phyloP scores from a whole-genome alignment of 768 basidiomycete genomes.

The Auriscalpium vulgare region DNA sequence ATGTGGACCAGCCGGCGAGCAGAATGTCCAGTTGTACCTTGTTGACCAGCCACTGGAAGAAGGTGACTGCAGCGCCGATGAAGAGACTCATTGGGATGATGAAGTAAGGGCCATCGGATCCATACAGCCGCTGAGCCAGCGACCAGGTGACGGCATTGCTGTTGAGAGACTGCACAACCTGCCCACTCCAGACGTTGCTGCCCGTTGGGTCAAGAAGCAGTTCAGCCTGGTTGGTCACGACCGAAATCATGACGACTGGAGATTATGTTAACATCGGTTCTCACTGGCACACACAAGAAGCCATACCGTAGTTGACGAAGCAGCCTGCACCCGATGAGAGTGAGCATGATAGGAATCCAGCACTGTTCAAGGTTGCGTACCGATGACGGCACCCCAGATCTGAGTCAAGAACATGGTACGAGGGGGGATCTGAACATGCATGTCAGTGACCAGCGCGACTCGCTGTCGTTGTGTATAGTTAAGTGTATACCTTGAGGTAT shows the following conservation, averaged over 20 bases:
- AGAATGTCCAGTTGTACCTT: constrained; percentile 27
- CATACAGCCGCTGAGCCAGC: constrained; percentile 49
- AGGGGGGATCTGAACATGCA: constrained; percentile 45
- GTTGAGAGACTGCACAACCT: constrained; percentile 40
- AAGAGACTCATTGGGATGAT: constrained; percentile 46
- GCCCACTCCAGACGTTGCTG: constrained; percentile 46
- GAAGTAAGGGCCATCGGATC: constrained; percentile 45
- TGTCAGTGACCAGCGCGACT: background rate
- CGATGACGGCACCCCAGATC: constrained; percentile 57
- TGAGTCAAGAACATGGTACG: constrained; percentile 59
- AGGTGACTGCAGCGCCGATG: constrained; percentile 45
- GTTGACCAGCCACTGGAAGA: constrained; percentile 45
- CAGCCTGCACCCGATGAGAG: constrained; percentile 13
- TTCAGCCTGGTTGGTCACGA: constrained; percentile 45
- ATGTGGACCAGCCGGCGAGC: background rate
- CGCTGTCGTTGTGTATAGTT: no score
- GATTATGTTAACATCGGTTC: constrained; percentile 5
- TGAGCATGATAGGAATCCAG: background rate
- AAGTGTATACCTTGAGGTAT: constrained; percentile 29
- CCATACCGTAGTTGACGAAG: constrained; percentile 30
- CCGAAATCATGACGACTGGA: constrained; percentile 49
- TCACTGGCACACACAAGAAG: constrained; percentile 15
- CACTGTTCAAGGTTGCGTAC: constrained; percentile 9
- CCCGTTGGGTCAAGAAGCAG: constrained; percentile 43
- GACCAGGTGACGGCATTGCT: constrained; percentile 59